Conservation (phyloP, 495 filamentous ascomycete genomes). For the Penicillium parvum region DNA sequence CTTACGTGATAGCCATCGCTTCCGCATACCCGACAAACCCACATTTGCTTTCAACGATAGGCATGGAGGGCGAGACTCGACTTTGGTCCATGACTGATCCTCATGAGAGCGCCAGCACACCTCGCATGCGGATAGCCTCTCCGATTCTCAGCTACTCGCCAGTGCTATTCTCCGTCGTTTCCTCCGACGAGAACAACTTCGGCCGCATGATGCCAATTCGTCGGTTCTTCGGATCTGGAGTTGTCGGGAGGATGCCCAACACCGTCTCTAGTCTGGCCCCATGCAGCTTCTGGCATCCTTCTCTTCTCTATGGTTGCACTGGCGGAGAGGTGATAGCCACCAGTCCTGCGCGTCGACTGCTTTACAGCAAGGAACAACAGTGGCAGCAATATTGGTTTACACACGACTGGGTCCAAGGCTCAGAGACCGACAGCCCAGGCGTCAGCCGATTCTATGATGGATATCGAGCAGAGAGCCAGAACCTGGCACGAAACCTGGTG, state of each 20-base stretch:
- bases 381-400: slow-evolving; percentile 61
- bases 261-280: slow-evolving; percentile 38
- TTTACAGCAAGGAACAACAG: slow-evolving; percentile 50
- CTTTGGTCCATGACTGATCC: slow-evolving; percentile 53
- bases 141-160: slow-evolving; percentile 53
- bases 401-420: slow-evolving; percentile 51
- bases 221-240: slow-evolving; percentile 51
- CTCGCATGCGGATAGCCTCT: slow-evolving; percentile 49
- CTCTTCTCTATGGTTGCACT: slow-evolving; percentile 50
- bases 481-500: slow-evolving; percentile 27
- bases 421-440: slow-evolving; percentile 29
- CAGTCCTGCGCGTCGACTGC: slow-evolving; percentile 52
- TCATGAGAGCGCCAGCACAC: slow-evolving; percentile 43
- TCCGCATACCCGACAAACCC: slow-evolving; percentile 59
- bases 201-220: slow-evolving; percentile 50
- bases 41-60: slow-evolving; percentile 48
- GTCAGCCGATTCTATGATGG: slow-evolving; percentile 57
- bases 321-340: slow-evolving; percentile 51
- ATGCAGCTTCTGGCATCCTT: slow-evolving; percentile 49
- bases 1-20: slow-evolving; percentile 53
- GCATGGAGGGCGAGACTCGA: slow-evolving; percentile 56
- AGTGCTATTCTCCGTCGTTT: slow-evolving; percentile 48
- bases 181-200: slow-evolving; percentile 55
- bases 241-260: slow-evolving; percentile 32
- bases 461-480: slow-evolving; percentile 46